phyloP scores from a whole-genome alignment of 768 basidiomycete species.

The Mrakia gelida region DNA sequence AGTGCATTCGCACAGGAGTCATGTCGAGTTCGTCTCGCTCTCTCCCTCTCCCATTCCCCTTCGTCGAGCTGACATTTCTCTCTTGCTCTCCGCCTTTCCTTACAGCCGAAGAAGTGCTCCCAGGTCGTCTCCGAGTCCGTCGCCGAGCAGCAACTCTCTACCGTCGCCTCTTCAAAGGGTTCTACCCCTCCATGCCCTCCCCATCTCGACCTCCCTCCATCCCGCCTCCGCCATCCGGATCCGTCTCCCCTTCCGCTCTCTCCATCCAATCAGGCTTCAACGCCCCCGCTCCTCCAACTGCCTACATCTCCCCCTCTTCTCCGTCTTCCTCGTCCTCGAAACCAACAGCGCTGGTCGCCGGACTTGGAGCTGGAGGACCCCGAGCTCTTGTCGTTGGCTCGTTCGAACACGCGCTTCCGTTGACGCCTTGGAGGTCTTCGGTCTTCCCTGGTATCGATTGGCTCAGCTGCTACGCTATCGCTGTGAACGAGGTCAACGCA shows the following conservation, averaged over 20 bases:
- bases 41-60: background rate
- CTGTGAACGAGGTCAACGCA: constrained; percentile 62
- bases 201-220: constrained; percentile 9
- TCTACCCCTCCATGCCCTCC: constrained; percentile 33
- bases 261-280: constrained; percentile 18
- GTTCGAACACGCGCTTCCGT: constrained; percentile 71
- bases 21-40: constrained; percentile 49
- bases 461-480: constrained; percentile 66
- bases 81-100: background rate
- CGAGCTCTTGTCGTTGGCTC: constrained; percentile 59
- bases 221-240: constrained; percentile 9
- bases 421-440: constrained; percentile 55
- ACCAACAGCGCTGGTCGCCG: constrained; percentile 1
- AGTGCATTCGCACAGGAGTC: constrained; percentile 80
- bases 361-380: background rate
- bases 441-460: constrained; percentile 77
- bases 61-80: background rate
- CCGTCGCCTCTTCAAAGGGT: constrained; percentile 70
- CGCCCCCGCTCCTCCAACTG: background rate
- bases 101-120: constrained; percentile 63
- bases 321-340: background rate
- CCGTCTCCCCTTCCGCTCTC: background rate
- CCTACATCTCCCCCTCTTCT: background rate
- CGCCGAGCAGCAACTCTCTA: constrained; percentile 86
- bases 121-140: constrained; percentile 73